Evolutionary conservation across 805 yeast species (phyloP), one percentile per base, ranked within the genome.

Genomic region (Monosporozyma unispora): DNA sequence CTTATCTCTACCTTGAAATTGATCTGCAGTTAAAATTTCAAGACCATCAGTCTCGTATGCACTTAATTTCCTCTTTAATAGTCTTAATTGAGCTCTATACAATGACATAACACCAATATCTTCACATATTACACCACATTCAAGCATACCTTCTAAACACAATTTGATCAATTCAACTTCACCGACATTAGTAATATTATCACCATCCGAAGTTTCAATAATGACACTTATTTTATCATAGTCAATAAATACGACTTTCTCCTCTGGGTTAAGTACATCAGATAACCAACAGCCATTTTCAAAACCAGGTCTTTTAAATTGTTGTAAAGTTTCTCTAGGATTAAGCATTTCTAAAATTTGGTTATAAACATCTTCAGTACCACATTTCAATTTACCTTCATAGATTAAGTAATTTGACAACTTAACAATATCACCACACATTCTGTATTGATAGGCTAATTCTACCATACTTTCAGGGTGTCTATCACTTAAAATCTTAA

Each of bases 1-100:
- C 59, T 91, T 93, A 66, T 93, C 99, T 49, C 97, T 75, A 0
- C 99, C 99, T 68, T 93, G 99, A 59, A 85, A 91, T 60, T 84
- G 87, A 66, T 93, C 99, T 0, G 97, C 98, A 0, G 99, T 93
- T 50, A 91, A 70, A 29, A 87, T 75, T 56, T 93, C 98, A 28
- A 93, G 67, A 0, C 71, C 76, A 8, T 69, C 62, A 12, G 50
- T 49, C 14, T 44, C 47, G 25, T 48, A 21, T 3, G 42, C 41
- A 39, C 51, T 57, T 52, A 63, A 63, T 29, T 54, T 52, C 40
- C 61, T 58, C 42, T 64, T 61, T 40, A 84, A 66, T n/a, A 75
- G 61, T 29, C 74, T 62, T 29, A 89, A 66, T 62, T 93, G 99
- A 0, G 90, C 87, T 37, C 95, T 72, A 64, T 93, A 91, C 48